A percentile compares a stretch with the other conserved stretches of the same genome.
Evolutionary conservation across 1,284 basidiomycete species (phyloP).

Genomic region (Mycosarcoma maydis): DNA sequence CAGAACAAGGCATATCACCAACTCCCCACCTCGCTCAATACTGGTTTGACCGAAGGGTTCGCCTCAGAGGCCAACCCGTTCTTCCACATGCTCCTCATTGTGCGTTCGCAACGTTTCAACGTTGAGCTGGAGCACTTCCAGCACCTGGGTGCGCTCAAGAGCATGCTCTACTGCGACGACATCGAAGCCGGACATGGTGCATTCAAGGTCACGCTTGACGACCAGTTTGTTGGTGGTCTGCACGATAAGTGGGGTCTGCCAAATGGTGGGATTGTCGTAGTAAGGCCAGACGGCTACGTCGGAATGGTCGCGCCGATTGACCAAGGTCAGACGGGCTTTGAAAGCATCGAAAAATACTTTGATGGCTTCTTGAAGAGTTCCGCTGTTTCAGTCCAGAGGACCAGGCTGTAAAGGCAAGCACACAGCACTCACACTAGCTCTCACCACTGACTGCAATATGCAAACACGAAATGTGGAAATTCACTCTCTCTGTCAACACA

Average conservation of each 20-base stretch:
- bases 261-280: conserved; percentile 74
- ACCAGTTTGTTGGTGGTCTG: conserved; percentile 51
- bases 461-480: too few relatives aligned
- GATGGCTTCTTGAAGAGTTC: conserved; percentile 53
- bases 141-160: conserved; percentile 66
- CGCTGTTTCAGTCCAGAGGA: conserved; percentile 2
- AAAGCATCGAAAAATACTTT: conserved; percentile 72
- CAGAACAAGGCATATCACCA: conserved; percentile 45
- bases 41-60: conserved; percentile 56
- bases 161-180: conserved; percentile 70
- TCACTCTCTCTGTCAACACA: too few relatives aligned
- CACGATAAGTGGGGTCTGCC: conserved; percentile 73
- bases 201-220: conserved; percentile 66
- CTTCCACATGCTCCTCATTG: conserved; percentile 64
- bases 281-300: conserved; percentile 80
- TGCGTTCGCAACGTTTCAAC: conserved; percentile 57
- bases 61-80: conserved; percentile 62
- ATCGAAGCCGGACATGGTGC: conserved; percentile 68
- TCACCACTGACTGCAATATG: too few relatives aligned
- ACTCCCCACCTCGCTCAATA: conserved; percentile 45
- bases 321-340: conserved; percentile 68
- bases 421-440: too few relatives aligned
- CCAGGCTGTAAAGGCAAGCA: conserved; percentile 22
- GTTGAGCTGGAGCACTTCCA: conserved; percentile 63
- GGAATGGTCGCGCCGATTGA: conserved; percentile 73